These are phyloP conservation scores for Cryptococcus sp. DNA, from an alignment of 1,284 basidiomycete genomes.

Conservation along the genomic window DNA sequence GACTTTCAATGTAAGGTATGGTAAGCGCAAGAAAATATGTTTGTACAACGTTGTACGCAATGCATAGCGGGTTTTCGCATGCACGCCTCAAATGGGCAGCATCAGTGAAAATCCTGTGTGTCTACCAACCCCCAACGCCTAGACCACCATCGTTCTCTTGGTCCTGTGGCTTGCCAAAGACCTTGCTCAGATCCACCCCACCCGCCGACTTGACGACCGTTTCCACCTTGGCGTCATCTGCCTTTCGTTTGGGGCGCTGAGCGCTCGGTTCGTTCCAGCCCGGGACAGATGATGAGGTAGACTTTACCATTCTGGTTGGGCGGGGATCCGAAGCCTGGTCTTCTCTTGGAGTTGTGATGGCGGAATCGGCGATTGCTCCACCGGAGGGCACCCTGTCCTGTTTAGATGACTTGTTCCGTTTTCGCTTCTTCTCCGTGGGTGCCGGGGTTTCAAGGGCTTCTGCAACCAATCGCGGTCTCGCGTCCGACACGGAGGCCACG, in stretches of 20 bases:
- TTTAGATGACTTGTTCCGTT: neutral
- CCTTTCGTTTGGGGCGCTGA: neutral
- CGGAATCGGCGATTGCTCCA: too few relatives aligned
- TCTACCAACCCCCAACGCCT: constrained; percentile 34
- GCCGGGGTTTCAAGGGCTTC: too few relatives aligned
- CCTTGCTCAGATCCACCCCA: constrained; percentile 16
- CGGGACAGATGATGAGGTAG: too few relatives aligned
- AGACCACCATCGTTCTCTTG: constrained; percentile 15
- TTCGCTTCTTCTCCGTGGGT: constrained; percentile 1
- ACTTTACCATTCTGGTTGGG: too few relatives aligned
- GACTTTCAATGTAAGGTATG: too few relatives aligned
- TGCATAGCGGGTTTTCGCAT: neutral
- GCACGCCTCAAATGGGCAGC: neutral
- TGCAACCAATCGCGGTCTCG: too few relatives aligned
- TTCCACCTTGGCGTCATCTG: constrained; percentile 10
- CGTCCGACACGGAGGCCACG: too few relatives aligned
- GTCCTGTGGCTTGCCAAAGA: constrained; percentile 11
- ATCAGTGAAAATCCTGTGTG: neutral
- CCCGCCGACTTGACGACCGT: constrained; percentile 5
- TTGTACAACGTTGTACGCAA: constrained; percentile 3
- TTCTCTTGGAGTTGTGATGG: too few relatives aligned
- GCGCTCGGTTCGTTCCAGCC: too few relatives aligned
- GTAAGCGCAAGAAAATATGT: neutral
- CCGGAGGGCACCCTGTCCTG: too few relatives aligned
- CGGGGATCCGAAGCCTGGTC: too few relatives aligned